phyloP scores from a whole-genome alignment of 352 stramenopile genomes.

The Globisporangium middletonii region DNA sequence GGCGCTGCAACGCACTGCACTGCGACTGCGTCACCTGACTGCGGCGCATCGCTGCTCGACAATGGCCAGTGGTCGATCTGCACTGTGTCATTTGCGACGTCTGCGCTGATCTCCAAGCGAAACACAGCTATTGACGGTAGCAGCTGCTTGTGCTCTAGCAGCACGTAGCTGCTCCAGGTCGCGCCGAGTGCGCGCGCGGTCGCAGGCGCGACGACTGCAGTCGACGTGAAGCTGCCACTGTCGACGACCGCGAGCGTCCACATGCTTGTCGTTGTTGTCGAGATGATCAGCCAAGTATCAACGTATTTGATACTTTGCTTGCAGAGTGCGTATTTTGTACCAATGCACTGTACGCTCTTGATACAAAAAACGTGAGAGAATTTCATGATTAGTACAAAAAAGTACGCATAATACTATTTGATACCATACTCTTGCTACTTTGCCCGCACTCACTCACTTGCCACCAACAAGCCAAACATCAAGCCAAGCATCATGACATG shows the following conservation, averaged over 20 bases:
- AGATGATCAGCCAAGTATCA: neutral
- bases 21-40: constrained; percentile 9
- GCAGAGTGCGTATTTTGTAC: no score
- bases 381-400: no score
- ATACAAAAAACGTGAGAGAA: no score
- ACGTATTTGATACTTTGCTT: no score
- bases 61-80: constrained; percentile 43
- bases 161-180: constrained; percentile 25
- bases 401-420: no score
- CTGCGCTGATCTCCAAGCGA: constrained; percentile 28
- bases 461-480: neutral
- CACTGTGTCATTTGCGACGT: constrained; percentile 12
- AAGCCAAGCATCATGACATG: constrained; percentile 36
- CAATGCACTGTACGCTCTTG: no score
- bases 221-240: constrained; percentile 19
- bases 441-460: neutral
- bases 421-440: no score
- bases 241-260: constrained; percentile 17
- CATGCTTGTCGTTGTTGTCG: constrained; percentile 9
- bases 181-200: constrained; percentile 18
- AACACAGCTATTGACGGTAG: constrained; percentile 21
- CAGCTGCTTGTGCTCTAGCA: constrained; percentile 8
- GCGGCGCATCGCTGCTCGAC: neutral
- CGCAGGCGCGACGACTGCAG: constrained; percentile 20
- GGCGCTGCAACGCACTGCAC: constrained; percentile 20